phyloP scores from a whole-genome alignment of 2,329 filamentous ascomycete species.

The Tolypocladium paradoxum region DNA sequence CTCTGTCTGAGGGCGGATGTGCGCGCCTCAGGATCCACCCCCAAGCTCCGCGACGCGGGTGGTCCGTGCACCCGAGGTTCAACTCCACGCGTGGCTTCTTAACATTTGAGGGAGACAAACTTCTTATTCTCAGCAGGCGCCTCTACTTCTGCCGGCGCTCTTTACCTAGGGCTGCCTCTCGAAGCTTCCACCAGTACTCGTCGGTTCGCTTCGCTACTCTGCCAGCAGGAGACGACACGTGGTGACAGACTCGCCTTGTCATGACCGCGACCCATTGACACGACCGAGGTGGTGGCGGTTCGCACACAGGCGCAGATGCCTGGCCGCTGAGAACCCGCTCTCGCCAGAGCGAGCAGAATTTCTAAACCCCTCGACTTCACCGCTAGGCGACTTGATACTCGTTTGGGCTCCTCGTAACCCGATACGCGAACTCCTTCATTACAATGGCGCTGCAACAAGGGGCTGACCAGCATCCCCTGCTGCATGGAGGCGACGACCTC shows the following conservation, averaged over 20 bases:
- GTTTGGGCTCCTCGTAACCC: background rate
- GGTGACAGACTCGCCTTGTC: background rate
- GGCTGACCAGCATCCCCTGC: conserved; percentile 14
- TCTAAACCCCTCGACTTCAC: background rate
- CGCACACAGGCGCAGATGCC: background rate
- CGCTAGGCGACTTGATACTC: background rate
- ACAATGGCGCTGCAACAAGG: conserved; percentile 4
- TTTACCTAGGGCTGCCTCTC: background rate
- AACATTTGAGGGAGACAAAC: background rate
- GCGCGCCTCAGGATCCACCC: background rate
- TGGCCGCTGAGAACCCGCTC: background rate
- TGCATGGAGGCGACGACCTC: conserved; percentile 20
- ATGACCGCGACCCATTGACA: background rate
- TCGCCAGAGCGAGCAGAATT: background rate
- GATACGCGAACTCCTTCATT: background rate
- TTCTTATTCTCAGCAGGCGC: background rate
- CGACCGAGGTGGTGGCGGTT: background rate
- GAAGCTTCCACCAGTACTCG: background rate
- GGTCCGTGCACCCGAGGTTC: conserved; percentile 1
- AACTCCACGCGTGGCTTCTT: background rate
- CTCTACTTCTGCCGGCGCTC: background rate
- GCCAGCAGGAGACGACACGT: background rate
- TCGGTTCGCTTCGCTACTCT: background rate
- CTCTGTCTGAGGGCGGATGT: too few relatives aligned
- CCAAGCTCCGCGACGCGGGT: background rate